Percentiles rank a stretch among this genome's conserved stretches.
Evolutionary conservation across 768 basidiomycete genomes (phyloP).

Genomic region (Collybia sp.): DNA sequence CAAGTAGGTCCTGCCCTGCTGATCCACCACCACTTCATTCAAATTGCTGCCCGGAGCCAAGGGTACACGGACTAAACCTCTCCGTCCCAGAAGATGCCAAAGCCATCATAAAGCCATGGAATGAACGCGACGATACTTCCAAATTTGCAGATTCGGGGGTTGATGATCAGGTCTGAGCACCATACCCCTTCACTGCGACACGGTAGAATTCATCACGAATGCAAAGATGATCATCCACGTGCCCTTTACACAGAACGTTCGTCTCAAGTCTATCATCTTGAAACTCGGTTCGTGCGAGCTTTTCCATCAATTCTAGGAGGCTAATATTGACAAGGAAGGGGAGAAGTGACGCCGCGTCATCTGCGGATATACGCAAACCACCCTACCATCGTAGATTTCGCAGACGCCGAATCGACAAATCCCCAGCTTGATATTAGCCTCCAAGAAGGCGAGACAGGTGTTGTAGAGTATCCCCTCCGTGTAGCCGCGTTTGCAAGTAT

Average conservation of each 20-base stretch:
- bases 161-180: constrained; percentile 68
- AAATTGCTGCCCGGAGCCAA: constrained; percentile 30
- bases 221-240: constrained; percentile 68
- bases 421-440: constrained; percentile 71
- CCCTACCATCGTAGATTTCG: constrained; percentile 72
- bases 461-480: constrained; percentile 74
- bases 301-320: background rate
- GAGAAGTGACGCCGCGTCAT: constrained; percentile 71
- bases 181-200: background rate
- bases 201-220: constrained; percentile 6
- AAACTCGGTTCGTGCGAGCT: constrained; percentile 59
- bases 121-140: constrained; percentile 62
- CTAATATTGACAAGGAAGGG: constrained; percentile 44
- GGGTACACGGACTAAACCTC: constrained; percentile 79
- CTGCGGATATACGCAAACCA: constrained; percentile 74
- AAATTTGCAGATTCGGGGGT: constrained; percentile 74
- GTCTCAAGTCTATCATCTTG: constrained; percentile 67
- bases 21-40: constrained; percentile 9
- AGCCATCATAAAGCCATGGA: constrained; percentile 78
- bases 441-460: constrained; percentile 62
- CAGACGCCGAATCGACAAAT: constrained; percentile 61
- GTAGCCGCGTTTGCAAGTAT: constrained; percentile 75
- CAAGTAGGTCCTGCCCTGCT: constrained; percentile 41
- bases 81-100: constrained; percentile 78
- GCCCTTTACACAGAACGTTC: constrained; percentile 76